Evolutionary conservation across 148 eudicot genomes (phyloP), one percentile per base, ranked within the genome.

Genomic region (Chenopodium album): DNA sequence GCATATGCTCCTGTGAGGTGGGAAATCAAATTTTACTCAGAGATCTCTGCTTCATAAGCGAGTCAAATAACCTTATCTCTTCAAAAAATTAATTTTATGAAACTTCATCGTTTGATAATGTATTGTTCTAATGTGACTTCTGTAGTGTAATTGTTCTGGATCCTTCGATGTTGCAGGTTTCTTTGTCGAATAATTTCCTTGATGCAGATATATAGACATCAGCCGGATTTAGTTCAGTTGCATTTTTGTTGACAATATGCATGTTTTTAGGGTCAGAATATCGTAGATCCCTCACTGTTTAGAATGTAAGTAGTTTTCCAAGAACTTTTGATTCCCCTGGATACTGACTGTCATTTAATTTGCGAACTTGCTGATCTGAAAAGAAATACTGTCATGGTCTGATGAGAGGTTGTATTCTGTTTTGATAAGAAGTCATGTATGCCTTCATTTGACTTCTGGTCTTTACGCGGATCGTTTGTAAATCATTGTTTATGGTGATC

Each of bases 161-260:
- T 9, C 22, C 26, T 37, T 77, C 60, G n/a, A 2, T 47, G 83
- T 84, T 79, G 81, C 94, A 93, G 94, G 92, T 92, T 37, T 63
- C 91, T 73, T 67, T 93, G 76, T 79, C 89, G 26, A 86, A 79
- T 60, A 89, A 88, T 82, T 92, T 92, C 68, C 91, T 93, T 71
- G 87, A 86, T 6, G 87, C 87, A 32, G 97, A 93, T 83, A 75
- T 93, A 75, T 91, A 79, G 75, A 65, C n/a, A 31, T 64, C 46
- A 79, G 67, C 47, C 8, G 41, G 28, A 34, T 29, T 62, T 48
- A 62, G 26, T 46, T 59, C 32, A 59, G 37, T 44, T 56, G 72
- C 62, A 28, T 65, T 59, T 31, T 67, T 67, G 82, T 46, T 44
- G 63, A 11, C 47, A 19, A 66, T 80, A 13, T 60, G 63, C 62